A percentile compares a stretch with the other conserved stretches of the same genome.
These are phyloP conservation scores for Cryoendolithus antarcticus DNA, from an alignment of 2,329 filamentous ascomycete genomes.

Conservation along the genomic window DNA sequence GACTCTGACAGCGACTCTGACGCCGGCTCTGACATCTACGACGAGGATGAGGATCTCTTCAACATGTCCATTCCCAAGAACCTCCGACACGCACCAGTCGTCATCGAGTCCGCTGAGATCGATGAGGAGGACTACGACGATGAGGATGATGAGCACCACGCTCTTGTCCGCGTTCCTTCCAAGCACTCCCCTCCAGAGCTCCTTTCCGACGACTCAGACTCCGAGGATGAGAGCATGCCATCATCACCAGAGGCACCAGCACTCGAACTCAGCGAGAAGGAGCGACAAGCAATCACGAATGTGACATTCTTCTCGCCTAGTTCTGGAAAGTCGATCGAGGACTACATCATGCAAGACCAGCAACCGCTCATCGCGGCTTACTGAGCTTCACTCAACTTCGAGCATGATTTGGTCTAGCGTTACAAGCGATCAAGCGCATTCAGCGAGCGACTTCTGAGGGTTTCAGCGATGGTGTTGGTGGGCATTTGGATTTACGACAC, in stretches of 20 bases:
- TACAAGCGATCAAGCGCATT: conserved; percentile 12
- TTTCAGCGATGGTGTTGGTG: too few species aligned
- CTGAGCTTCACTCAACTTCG: conserved; percentile 28
- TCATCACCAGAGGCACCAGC: conserved; percentile 32
- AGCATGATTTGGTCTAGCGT: conserved; percentile 13
- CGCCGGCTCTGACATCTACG: conserved; percentile 42
- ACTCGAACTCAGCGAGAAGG: conserved; percentile 35
- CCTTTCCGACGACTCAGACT: conserved; percentile 30
- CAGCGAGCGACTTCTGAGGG: conserved; percentile 2
- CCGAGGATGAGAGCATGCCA: conserved; percentile 37
- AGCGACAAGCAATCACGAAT: conserved; percentile 32
- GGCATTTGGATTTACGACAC: too few species aligned
- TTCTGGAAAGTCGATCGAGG: conserved; percentile 10
- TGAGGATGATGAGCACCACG: conserved; percentile 33
- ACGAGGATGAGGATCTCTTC: conserved; percentile 38
- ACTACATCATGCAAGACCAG: conserved; percentile 24
- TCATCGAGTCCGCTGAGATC: conserved; percentile 32
- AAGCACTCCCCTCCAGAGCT: conserved; percentile 36
- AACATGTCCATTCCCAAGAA: conserved; percentile 23
- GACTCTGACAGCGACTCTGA: conserved; percentile 33
- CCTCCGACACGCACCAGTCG: conserved; percentile 28
- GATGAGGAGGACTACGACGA: conserved; percentile 31
- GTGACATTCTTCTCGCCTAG: conserved; percentile 29
- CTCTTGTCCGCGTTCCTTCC: conserved; percentile 32
- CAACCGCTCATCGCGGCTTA: conserved; percentile 28